Conservation (phyloP, 257 asterid genomes). For the Solanum medicagineum region DNA sequence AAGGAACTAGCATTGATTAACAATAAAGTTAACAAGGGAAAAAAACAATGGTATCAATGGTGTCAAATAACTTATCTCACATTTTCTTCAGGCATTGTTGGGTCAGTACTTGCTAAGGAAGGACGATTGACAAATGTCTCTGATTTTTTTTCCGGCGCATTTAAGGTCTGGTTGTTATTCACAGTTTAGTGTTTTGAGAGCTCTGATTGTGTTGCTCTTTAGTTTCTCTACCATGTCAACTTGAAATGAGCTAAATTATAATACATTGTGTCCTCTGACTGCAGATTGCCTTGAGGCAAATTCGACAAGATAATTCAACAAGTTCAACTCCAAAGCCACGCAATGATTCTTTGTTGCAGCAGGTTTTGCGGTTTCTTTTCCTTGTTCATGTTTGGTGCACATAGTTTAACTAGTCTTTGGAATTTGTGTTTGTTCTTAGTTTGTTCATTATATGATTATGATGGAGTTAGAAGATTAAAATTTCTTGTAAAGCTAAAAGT, state of each 20-base stretch:
- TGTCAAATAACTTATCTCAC: neutral
- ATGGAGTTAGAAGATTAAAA: neutral
- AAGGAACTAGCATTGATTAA: neutral
- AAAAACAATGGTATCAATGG: neutral
- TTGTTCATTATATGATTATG: neutral
- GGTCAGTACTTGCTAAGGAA: constrained; percentile 73
- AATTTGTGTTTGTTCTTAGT: neutral
- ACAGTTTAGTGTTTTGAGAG: neutral
- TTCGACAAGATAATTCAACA: constrained; percentile 45
- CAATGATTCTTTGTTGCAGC: constrained; percentile 63
- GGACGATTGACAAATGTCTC: constrained; percentile 44
- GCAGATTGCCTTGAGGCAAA: constrained; percentile 48
- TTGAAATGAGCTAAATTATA: neutral
- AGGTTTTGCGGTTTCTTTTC: constrained; percentile 32
- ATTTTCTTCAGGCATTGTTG: constrained; percentile 57
- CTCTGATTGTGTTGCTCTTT: neutral
- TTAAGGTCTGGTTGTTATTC: constrained; percentile 39
- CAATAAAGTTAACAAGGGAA: neutral
- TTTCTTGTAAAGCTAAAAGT: neutral
- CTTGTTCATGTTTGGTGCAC: neutral
- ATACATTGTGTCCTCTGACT: neutral
- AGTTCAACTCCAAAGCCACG: constrained; percentile 42
- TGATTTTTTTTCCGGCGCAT: constrained; percentile 59
- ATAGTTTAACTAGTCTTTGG: neutral
- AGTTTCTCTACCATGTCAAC: neutral